Conservation (phyloP, 2,329 filamentous ascomycete species). For the Eurotiales sp. region DNA sequence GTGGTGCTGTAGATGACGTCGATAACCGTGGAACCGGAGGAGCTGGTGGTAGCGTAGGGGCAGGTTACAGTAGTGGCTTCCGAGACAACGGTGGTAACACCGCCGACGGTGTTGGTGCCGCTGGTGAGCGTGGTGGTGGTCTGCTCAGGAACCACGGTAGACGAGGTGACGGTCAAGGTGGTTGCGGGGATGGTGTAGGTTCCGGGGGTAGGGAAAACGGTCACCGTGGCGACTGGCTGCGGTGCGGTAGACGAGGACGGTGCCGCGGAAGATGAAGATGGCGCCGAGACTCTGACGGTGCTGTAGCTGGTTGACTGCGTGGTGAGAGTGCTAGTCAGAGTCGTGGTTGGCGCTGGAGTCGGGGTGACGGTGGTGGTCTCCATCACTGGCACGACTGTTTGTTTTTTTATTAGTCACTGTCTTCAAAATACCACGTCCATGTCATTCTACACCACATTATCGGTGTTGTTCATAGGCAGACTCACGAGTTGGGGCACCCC, state of each 20-base stretch:
- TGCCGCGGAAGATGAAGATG: slow-evolving; percentile 25
- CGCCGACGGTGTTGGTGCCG: slow-evolving; percentile 67
- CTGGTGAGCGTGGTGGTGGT: slow-evolving; percentile 59
- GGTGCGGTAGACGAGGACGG: slow-evolving; percentile 25
- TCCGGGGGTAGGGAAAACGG: slow-evolving; percentile 15
- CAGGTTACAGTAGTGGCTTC: slow-evolving; percentile 65
- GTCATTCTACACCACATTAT: no score
- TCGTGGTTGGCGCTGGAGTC: slow-evolving; percentile 14
- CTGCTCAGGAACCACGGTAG: slow-evolving; percentile 65
- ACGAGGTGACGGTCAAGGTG: slow-evolving; percentile 53
- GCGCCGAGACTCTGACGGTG: slow-evolving; percentile 33
- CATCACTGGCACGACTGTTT: slow-evolving; percentile 10
- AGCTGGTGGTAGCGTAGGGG: slow-evolving; percentile 64
- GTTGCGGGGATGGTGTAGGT: slow-evolving; percentile 41
- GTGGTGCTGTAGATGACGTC: slow-evolving; percentile 66
- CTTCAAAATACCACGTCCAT: not conserved
- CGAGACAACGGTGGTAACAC: slow-evolving; percentile 67
- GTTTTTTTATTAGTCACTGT: not conserved
- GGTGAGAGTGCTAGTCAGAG: slow-evolving; percentile 28
- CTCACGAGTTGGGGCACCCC: slow-evolving; percentile 62
- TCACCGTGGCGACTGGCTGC: slow-evolving; percentile 17
- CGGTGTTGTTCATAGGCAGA: slow-evolving; percentile 21
- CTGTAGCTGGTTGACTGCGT: slow-evolving; percentile 36
- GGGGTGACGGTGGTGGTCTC: slow-evolving; percentile 20
- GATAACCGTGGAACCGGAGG: slow-evolving; percentile 56